Percentiles rank a stretch among this genome's conserved stretches.
Conservation (phyloP, 805 yeast genomes). For the Nakazawaea ernobii region DNA sequence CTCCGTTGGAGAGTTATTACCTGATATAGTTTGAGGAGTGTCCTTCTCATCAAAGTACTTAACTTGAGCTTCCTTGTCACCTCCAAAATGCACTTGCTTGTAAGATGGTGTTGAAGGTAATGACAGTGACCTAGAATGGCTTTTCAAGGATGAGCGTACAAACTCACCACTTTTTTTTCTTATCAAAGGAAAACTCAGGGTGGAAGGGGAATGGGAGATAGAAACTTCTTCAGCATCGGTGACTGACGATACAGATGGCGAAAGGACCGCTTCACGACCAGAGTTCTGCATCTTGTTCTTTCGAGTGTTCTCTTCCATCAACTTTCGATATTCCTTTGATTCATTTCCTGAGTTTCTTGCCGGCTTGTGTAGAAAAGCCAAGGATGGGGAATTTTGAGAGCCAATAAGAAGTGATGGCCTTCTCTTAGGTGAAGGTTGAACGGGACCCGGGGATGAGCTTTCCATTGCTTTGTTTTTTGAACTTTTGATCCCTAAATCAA, state of each 20-base stretch:
- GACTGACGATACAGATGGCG: conserved; percentile 1
- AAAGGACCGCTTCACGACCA: background rate
- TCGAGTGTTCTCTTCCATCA: conserved; percentile 26
- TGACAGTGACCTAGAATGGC: conserved; percentile 21
- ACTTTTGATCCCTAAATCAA: too few relatives aligned
- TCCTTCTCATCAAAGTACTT: conserved; percentile 69
- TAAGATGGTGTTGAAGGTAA: conserved; percentile 53
- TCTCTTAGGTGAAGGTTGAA: conserved; percentile 1
- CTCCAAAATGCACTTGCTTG: conserved; percentile 80
- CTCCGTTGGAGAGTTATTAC: conserved; percentile 52
- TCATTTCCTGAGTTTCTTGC: conserved; percentile 20
- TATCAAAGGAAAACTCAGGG: conserved; percentile 34
- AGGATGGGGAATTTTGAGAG: conserved; percentile 14
- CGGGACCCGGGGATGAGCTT: background rate
- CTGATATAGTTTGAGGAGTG: conserved; percentile 72
- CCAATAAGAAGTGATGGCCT: conserved; percentile 10
- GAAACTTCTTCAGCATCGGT: background rate
- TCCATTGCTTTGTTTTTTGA: background rate
- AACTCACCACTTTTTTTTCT: conserved; percentile 86
- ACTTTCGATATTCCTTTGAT: conserved; percentile 15
- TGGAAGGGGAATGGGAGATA: background rate
- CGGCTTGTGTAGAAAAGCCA: conserved; percentile 27
- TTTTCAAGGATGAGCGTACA: conserved; percentile 66
- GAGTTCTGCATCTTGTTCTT: conserved; percentile 2
- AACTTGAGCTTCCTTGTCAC: conserved; percentile 58